Evolutionary conservation across 768 basidiomycete species (phyloP).

Genomic region (Mycena galericulata): DNA sequence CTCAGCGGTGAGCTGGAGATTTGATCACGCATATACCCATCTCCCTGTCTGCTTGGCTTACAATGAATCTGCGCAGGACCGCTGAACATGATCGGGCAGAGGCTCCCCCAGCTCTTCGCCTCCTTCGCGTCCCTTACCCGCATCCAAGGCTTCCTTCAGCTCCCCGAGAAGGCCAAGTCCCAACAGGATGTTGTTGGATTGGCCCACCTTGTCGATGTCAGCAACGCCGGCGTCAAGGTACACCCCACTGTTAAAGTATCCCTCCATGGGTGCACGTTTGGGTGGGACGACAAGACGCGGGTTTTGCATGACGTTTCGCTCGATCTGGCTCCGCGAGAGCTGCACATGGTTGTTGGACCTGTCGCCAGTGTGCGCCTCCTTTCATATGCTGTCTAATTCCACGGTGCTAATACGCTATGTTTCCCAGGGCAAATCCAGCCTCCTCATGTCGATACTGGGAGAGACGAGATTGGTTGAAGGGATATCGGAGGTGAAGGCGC

Average conservation of each 20-base stretch:
- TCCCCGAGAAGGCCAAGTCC: too few relatives aligned
- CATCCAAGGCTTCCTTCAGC: slow-evolving; percentile 14
- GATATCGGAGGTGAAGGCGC: too few relatives aligned
- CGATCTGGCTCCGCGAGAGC: slow-evolving; percentile 12
- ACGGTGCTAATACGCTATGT: too few relatives aligned
- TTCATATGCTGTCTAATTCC: too few relatives aligned
- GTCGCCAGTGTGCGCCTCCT: too few relatives aligned
- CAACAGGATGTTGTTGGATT: slow-evolving; percentile 11
- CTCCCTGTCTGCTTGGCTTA: background rate
- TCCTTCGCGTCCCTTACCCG: background rate
- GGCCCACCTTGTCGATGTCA: background rate
- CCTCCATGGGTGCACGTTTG: slow-evolving; percentile 15
- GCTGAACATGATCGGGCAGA: slow-evolving; percentile 1
- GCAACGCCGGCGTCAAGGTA: slow-evolving; percentile 6
- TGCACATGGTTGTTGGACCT: slow-evolving; percentile 28
- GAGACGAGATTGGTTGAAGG: too few relatives aligned
- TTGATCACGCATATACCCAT: background rate
- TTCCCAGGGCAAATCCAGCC: too few relatives aligned
- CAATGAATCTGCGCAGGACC: background rate
- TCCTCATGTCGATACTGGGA: too few relatives aligned
- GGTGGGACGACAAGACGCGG: slow-evolving; percentile 19
- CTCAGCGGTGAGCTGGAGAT: background rate
- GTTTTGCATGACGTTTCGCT: slow-evolving; percentile 19
- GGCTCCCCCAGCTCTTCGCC: too few relatives aligned
- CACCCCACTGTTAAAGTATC: slow-evolving; percentile 9